Evolutionary conservation across 2,329 filamentous ascomycete species (phyloP), one percentile per base, ranked within the genome.

Genomic region (Xylariomycetidae sp.): DNA sequence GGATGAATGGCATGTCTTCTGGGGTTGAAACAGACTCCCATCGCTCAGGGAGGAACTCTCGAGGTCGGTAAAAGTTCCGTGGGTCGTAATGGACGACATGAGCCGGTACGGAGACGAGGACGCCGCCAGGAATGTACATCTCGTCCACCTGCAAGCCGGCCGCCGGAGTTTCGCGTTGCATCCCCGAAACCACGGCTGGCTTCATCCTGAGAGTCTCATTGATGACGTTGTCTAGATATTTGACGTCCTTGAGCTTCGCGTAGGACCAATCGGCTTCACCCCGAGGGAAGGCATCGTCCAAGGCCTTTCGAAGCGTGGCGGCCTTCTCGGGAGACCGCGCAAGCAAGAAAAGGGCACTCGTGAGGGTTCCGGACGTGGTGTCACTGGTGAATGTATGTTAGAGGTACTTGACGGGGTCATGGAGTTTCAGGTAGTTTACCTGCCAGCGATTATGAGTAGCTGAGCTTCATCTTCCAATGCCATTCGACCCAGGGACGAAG

Each of bases 161-260:
- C 1, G 48, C 35, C 6, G 64, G 65, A 1, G 64, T 65, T 6
- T 55, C 44, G 3, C 64, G 58, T 4, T 50, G 50, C 5, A 49
- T 47, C 4, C 58, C 60, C n/a, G 49, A 50, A 2, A 59, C 43
- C 0, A 63, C 34, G 0, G 60, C 50, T 0, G 63, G 59, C n/a
- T 61, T 57, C 8, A 68, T 39, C 0, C 65, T 42, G n/a, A 52
- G 37, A 2, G 35, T 42, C 30, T 53, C 50, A 9, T 46, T 34
- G 29, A 53, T 48, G 49, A 29, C 61, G 47, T 58, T 49, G 36
- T 59, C 54, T 2, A 63, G 29, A 7, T 57, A 60, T 5, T 48
- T 46, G 13, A 60, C 38, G 1, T 43, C 40, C 25, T 48, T 54
- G 16, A 56, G 10, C 25, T 26, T 26, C 9, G 10, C 13, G 25